These are phyloP conservation scores for Paracoccidioides brasiliensis DNA, from an alignment of 2,329 filamentous ascomycete genomes.

Conservation along the genomic window DNA sequence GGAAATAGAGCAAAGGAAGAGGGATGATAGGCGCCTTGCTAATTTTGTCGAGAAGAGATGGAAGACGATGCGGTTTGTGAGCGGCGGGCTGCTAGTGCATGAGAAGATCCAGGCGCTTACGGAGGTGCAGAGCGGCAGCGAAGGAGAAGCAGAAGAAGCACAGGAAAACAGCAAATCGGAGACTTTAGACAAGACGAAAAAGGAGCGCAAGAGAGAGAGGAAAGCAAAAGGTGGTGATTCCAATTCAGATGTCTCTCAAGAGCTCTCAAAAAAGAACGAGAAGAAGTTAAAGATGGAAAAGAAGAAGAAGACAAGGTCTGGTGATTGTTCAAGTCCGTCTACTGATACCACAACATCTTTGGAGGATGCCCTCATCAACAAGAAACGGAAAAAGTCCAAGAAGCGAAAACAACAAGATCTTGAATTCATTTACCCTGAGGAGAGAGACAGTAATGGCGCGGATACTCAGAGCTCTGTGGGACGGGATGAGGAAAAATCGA, in stretches of 20 bases:
- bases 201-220: constrained; percentile 13
- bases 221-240: constrained; percentile 20
- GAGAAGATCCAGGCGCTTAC: constrained; percentile 36
- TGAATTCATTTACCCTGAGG: constrained; percentile 16
- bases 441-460: not conserved
- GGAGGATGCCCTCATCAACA: constrained; percentile 19
- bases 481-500: constrained; percentile 26
- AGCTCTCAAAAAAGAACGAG: constrained; percentile 22
- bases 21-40: constrained; percentile 57
- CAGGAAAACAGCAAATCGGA: constrained; percentile 16
- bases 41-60: constrained; percentile 63
- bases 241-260: constrained; percentile 20
- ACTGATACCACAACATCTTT: not conserved
- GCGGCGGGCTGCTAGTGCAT: constrained; percentile 59
- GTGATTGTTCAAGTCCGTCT: not conserved
- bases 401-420: constrained; percentile 19
- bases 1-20: constrained; percentile 53
- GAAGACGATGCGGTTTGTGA: constrained; percentile 74
- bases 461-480: not conserved
- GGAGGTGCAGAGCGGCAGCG: constrained; percentile 17
- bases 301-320: constrained; percentile 12
- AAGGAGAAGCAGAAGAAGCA: constrained; percentile 33
- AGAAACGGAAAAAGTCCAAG: constrained; percentile 18
- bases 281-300: constrained; percentile 23
- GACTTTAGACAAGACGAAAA: constrained; percentile 18